Conservation (phyloP, 75 land plant species). For the Pinus tabuliformis region DNA sequence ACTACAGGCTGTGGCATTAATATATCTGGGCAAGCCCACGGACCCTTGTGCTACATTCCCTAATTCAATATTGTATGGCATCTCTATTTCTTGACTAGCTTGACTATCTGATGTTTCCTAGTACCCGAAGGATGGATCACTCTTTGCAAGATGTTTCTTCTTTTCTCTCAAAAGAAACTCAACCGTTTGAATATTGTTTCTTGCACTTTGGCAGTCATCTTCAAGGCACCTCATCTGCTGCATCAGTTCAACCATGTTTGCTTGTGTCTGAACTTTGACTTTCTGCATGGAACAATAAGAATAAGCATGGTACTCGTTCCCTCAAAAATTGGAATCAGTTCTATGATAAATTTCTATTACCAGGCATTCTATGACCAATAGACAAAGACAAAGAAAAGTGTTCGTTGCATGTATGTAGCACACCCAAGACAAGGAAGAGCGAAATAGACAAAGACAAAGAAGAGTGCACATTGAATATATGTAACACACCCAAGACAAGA, state of each 20-base stretch:
- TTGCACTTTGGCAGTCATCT: slow-evolving; percentile 12
- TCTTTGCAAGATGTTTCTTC: slow-evolving; percentile 3
- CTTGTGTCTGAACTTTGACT: slow-evolving; percentile 5
- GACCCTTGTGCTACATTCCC: slow-evolving; percentile 15
- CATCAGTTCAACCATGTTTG: slow-evolving; percentile 7
- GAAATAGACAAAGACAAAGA: not conserved
- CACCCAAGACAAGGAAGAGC: not conserved
- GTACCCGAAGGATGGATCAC: not conserved
- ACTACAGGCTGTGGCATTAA: slow-evolving; percentile 10
- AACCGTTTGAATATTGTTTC: slow-evolving; percentile 3
- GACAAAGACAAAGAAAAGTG: too few species aligned
- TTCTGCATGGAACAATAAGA: not conserved
- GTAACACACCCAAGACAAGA: not conserved
- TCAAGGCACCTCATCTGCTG: slow-evolving; percentile 8
- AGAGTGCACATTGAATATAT: not conserved
- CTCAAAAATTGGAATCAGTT: not conserved
- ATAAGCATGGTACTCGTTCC: not conserved
- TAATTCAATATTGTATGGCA: not conserved
- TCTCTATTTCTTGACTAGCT: not conserved
- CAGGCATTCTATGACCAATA: not conserved
- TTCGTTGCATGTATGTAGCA: not conserved
- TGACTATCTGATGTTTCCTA: slow-evolving; percentile 3
- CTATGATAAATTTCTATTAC: not conserved
- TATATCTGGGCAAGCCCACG: slow-evolving; percentile 14
- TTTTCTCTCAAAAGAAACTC: slow-evolving; percentile 7